These are phyloP conservation scores for Talaromyces stipitatus DNA, from an alignment of 495 filamentous ascomycete genomes.

Conservation along the genomic window DNA sequence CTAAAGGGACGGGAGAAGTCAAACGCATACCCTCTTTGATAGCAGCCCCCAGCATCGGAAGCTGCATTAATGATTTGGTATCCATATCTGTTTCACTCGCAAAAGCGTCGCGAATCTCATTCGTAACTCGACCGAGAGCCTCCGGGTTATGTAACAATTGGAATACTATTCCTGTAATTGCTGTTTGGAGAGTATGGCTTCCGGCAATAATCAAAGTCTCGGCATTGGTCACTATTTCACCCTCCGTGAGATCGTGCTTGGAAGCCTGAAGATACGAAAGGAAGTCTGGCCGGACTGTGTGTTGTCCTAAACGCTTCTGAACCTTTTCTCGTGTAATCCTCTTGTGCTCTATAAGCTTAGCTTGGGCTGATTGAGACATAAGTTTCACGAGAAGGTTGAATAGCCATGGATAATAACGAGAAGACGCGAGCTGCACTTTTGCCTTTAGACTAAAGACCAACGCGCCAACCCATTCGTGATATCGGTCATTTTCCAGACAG, in stretches of 20 bases:
- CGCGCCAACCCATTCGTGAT: background rate
- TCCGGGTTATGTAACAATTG: constrained; percentile 53
- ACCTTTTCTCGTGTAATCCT: background rate
- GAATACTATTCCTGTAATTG: constrained; percentile 25
- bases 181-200: background rate
- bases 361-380: background rate
- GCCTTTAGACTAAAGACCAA: background rate
- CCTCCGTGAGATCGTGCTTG: background rate
- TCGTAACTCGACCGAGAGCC: constrained; percentile 20
- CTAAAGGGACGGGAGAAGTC: background rate
- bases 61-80: background rate
- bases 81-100: constrained; percentile 41
- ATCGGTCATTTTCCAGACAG: background rate
- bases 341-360: background rate
- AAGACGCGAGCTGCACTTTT: background rate
- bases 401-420: background rate
- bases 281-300: background rate
- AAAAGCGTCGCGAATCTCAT: constrained; percentile 45
- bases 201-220: background rate
- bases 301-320: background rate
- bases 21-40: background rate
- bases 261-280: background rate
- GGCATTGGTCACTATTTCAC: background rate
- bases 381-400: background rate
- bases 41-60: background rate